Conservation (phyloP, 345 rosid species). For the Aegle marmelos region DNA sequence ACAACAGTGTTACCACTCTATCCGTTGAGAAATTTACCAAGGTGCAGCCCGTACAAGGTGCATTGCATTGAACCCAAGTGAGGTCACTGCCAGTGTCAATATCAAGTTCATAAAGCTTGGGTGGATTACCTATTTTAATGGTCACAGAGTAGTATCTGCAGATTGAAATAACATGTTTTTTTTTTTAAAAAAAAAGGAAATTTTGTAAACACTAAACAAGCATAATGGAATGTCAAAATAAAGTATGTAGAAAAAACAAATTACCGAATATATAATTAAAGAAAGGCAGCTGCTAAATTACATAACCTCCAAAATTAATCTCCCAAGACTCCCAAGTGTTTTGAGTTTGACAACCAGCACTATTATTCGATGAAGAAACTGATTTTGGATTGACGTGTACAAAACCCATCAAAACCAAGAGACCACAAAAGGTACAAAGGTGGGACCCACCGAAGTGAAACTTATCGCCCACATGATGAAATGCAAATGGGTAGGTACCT, state of each 20-base stretch:
- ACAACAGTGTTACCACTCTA: not conserved
- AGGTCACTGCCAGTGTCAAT: constrained; percentile 96
- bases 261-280: not conserved
- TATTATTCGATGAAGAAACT: too few species aligned
- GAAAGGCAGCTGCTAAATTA: too few species aligned
- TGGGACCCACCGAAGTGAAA: too few species aligned
- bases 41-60: constrained; percentile 83
- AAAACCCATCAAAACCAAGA: too few species aligned
- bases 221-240: not conserved
- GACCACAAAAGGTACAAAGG: too few species aligned
- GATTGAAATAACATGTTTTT: not conserved
- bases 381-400: too few species aligned
- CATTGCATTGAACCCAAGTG: constrained; percentile 97
- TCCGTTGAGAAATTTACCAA: constrained; percentile 40
- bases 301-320: too few species aligned
- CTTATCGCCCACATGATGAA: not conserved
- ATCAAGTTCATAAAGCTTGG: constrained; percentile 78
- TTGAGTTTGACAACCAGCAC: too few species aligned
- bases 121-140: constrained; percentile 64
- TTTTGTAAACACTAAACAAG: not conserved
- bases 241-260: not conserved
- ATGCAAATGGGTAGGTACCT: not conserved
- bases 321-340: too few species aligned
- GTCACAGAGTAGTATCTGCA: constrained; percentile 75
- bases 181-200: not conserved